A percentile compares a stretch with the other conserved stretches of the same genome.
Conservation (phyloP, 2,329 filamentous ascomycete species). For the Botryosphaeria dothidea region DNA sequence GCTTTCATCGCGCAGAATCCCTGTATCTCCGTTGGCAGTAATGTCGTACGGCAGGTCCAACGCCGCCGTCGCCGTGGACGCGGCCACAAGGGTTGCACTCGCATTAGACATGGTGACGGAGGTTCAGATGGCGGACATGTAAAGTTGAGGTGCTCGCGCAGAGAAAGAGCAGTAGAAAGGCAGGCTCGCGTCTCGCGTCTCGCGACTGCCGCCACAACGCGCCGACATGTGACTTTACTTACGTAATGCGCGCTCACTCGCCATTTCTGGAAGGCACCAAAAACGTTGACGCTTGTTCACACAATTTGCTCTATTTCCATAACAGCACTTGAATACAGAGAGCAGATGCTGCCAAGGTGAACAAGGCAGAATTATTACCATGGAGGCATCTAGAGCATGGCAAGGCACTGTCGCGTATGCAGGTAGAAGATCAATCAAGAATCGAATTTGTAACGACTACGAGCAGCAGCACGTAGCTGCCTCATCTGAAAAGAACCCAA, state of each 20-base stretch:
- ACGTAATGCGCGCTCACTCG: background rate
- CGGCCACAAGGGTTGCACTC: background rate
- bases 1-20: background rate
- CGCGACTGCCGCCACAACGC: constrained; percentile 6
- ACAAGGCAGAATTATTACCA: no score
- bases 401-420: no score
- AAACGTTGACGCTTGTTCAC: background rate
- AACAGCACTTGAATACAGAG: no score
- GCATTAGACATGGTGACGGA: background rate
- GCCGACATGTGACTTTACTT: constrained; percentile 3
- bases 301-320: no score
- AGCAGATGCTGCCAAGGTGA: no score
- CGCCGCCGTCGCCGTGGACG: background rate
- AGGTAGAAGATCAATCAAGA: background rate
- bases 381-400: no score
- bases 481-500: background rate
- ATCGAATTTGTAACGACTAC: background rate
- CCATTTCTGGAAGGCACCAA: background rate
- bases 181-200: background rate
- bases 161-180: background rate
- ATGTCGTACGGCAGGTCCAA: background rate
- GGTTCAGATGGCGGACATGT: background rate
- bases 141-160: background rate
- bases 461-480: background rate
- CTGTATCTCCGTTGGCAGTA: background rate